Evolutionary conservation across 2,329 filamentous ascomycete species (phyloP).

Genomic region (Dichotomopilus funicola): DNA sequence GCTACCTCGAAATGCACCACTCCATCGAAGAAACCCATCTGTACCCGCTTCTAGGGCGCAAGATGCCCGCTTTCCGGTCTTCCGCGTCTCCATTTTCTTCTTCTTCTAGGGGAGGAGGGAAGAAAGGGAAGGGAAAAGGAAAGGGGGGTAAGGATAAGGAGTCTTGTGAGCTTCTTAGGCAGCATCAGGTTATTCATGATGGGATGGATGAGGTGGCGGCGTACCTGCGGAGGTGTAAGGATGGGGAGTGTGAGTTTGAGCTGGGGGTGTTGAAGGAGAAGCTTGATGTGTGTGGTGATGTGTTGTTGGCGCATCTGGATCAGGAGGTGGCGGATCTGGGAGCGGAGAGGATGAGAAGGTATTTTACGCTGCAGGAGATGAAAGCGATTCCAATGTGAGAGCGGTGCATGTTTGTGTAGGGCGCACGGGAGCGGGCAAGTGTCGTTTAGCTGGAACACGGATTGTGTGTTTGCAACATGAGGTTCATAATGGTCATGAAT

Average conservation of each 20-base stretch:
- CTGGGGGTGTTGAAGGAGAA: constrained; percentile 56
- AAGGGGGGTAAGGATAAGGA: constrained; percentile 19
- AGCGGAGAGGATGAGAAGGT: constrained; percentile 81
- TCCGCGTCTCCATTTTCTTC: constrained; percentile 14
- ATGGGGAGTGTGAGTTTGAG: constrained; percentile 55
- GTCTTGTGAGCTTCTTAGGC: constrained; percentile 59
- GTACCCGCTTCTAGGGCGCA: constrained; percentile 68
- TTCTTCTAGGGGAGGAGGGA: constrained; percentile 12
- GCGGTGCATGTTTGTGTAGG: too few relatives aligned
- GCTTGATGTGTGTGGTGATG: constrained; percentile 71
- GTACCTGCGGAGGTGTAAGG: constrained; percentile 57
- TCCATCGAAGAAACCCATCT: constrained; percentile 74
- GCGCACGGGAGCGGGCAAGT: too few relatives aligned
- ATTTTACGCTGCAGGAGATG: constrained; percentile 75
- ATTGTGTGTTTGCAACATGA: too few relatives aligned
- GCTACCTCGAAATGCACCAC: constrained; percentile 70
- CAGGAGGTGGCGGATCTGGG: constrained; percentile 73
- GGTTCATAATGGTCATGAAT: too few relatives aligned
- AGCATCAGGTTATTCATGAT: constrained; percentile 73
- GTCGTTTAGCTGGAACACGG: too few relatives aligned
- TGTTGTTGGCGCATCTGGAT: constrained; percentile 77
- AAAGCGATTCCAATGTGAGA: constrained; percentile 58
- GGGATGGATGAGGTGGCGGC: constrained; percentile 62
- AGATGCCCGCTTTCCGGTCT: constrained; percentile 69
- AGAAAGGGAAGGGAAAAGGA: constrained; percentile 1